Base-by-base conservation (phyloP, 2,329 filamentous ascomycete genomes). In the Colletotrichum incanum region DNA sequence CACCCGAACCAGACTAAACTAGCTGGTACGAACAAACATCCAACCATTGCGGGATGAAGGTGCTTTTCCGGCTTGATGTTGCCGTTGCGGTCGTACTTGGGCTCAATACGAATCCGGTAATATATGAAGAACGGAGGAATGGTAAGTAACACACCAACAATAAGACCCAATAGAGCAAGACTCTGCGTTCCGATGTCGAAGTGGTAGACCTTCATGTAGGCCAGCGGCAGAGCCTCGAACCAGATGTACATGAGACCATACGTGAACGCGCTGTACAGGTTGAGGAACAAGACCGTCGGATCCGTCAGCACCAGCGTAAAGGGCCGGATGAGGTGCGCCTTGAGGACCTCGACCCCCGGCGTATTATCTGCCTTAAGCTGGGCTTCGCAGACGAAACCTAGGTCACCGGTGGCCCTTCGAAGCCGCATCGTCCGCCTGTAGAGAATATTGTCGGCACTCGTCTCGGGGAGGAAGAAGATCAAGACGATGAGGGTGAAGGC, bases 391-490 rank as follows among this genome's bases (percentile, higher is more conserved):
- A 60, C 63, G 7, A 73, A 67, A 2, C 41, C 67, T 5, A 9
- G 9, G 43, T 77, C 73, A 3, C 75, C 74, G 0, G 74, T 78
- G 0, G 60, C 49, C 34, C 66, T 65, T 11, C 76, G 61, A 3
- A 78, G 45, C 4, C 77, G 67, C 41, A 72, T 67, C 2, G 76
- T 71, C 9, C 76, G 66, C 5, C 72, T 65, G 37, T 75, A 75
- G 1, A 78, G 37, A 7, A 78, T 78, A 4, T 77, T 78, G 11
- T 71, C 63, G 1, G 76, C 59, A 3, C 65, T 76, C 4, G 77
- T 78, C 39, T 78, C 77, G 0, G 77, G 77, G 12, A 78, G 52
- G 7, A 77, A 73, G 26, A 78, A 76, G 34, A 78, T 63, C 8
- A 78, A 61, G 6, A 75, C 18, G 11, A 73, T 39, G 0, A 78